Base-by-base conservation (phyloP, 2,329 filamentous ascomycete species). In the Eurotiales sp. region DNA sequence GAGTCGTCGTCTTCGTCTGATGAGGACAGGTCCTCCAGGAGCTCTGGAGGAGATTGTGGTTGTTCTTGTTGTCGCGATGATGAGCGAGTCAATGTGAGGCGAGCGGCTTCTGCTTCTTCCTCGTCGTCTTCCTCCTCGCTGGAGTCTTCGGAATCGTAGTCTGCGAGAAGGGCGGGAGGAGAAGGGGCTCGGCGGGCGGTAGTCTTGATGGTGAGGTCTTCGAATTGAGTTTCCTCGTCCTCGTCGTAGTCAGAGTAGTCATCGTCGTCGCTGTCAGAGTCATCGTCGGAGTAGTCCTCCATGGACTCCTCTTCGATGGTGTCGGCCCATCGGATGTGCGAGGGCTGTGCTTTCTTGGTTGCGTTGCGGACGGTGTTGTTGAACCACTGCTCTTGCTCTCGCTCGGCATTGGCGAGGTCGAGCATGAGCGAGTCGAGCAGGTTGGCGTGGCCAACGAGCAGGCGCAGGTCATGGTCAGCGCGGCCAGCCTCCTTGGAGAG, bases 371-470 rank as follows among this genome's bases (percentile, higher is more conserved):
- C 88, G 56, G 90, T 93, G 72, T 90, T 87, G 82, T 96, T 95
- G 85, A 96, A 97, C 91, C 91, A 96, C 60, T 83, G 86, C 75
- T 97, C 92, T 75, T 97, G 93, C 72, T 96, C 90, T 63, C 85
- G 84, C 79, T 97, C 93, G 67, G 92, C 92, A 54, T 95, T 89
- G 72, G 90, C 88, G 54, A 99, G 88, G 61, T 93, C 82, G 56
- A 85, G 71, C 93, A 97, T 97, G 67, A 99, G 78, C 36, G 86
- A 86, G 76, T 99, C 93, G 71, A 99, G 88, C 43, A 97, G 86
- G 81, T 97, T 99, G 77, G 93, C 93, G 75, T 99, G 93, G 65
- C 92, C 93, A 63, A 99, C 93, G 55, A 99, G 87, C 41, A 95
- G 84, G 68, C 92, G 86, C 58, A 99, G 88, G 78, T 97, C 85